Percentiles rank a stretch among this genome's conserved stretches.
Conservation (phyloP, 2,329 filamentous ascomycete species). For the Orbilia brochopaga region DNA sequence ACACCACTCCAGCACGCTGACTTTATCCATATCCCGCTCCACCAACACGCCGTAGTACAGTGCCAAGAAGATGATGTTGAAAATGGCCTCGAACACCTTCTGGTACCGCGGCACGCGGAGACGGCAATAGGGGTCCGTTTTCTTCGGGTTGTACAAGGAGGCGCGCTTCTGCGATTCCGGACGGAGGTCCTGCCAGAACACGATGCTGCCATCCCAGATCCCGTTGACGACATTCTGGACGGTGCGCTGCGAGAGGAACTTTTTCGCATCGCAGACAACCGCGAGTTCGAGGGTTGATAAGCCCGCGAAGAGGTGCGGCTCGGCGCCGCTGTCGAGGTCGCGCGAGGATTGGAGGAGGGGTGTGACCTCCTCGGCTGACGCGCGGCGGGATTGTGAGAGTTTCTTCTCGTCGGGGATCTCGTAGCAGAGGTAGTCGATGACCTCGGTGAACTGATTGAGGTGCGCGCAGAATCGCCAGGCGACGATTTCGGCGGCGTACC, state of each 20-base stretch:
- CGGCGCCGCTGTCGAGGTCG: constrained; percentile 63
- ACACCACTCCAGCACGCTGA: constrained; percentile 45
- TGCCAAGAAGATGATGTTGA: constrained; percentile 76
- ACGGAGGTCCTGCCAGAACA: constrained; percentile 83
- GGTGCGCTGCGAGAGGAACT: constrained; percentile 78
- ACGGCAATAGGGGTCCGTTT: constrained; percentile 75
- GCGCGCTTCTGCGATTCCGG: constrained; percentile 76
- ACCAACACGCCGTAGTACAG: constrained; percentile 88
- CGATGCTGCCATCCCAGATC: constrained; percentile 84
- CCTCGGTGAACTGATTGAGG: constrained; percentile 48
- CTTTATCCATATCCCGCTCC: constrained; percentile 37
- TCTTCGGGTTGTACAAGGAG: constrained; percentile 72
- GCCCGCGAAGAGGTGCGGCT: constrained; percentile 71
- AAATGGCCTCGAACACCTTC: constrained; percentile 81
- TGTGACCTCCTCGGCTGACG: constrained; percentile 23
- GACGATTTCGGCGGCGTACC: constrained; percentile 47
- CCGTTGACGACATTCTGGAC: constrained; percentile 83
- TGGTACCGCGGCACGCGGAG: constrained; percentile 81
- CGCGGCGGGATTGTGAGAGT: constrained; percentile 17
- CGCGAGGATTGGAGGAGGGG: constrained; percentile 20
- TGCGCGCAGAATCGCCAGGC: constrained; percentile 50
- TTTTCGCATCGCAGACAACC: constrained; percentile 79
- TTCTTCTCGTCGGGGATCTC: constrained; percentile 43
- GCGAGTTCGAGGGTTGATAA: constrained; percentile 89
- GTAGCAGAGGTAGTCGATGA: constrained; percentile 48